Conservation (phyloP, 345 rosid genomes). For the Xanthoceras sorbifolium region DNA sequence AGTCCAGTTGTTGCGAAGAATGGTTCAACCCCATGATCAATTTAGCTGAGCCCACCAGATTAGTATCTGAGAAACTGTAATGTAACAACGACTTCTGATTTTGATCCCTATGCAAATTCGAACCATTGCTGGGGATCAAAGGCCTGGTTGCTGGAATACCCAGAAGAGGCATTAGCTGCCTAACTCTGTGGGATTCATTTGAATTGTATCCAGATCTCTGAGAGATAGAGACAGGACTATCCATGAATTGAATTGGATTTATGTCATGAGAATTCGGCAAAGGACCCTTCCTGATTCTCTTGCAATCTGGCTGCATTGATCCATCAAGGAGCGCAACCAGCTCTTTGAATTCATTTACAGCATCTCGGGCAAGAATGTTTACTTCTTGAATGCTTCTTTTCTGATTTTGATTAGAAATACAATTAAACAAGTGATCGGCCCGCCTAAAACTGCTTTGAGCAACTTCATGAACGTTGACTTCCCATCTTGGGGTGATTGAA, state of each 20-base stretch:
- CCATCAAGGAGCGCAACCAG: conserved; percentile 32
- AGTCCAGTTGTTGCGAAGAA: conserved; percentile 12
- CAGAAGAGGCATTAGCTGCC: conserved; percentile 18
- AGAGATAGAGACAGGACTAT: conserved; percentile 13
- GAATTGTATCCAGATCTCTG: neutral
- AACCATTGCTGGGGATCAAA: conserved; percentile 6
- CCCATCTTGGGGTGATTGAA: conserved; percentile 29
- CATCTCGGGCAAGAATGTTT: conserved; percentile 27
- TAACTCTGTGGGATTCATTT: neutral
- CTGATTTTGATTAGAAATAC: conserved; percentile 30
- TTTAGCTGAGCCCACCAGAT: conserved; percentile 16
- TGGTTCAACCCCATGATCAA: conserved; percentile 21
- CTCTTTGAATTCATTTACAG: conserved; percentile 31
- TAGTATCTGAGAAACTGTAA: neutral
- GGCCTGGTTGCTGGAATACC: conserved; percentile 11
- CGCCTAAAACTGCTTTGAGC: conserved; percentile 34
- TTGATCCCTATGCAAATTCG: neutral
- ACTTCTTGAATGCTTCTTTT: conserved; percentile 33
- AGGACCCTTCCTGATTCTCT: conserved; percentile 42
- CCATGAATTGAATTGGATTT: conserved; percentile 36
- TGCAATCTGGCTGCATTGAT: conserved; percentile 21
- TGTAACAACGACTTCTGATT: neutral
- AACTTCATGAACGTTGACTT: conserved; percentile 29
- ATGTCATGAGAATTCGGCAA: conserved; percentile 18
- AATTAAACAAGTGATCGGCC: conserved; percentile 28